Evolutionary conservation across 164 flowering plant genomes (phyloP).

Genomic region (Nymphaea thermarum): DNA sequence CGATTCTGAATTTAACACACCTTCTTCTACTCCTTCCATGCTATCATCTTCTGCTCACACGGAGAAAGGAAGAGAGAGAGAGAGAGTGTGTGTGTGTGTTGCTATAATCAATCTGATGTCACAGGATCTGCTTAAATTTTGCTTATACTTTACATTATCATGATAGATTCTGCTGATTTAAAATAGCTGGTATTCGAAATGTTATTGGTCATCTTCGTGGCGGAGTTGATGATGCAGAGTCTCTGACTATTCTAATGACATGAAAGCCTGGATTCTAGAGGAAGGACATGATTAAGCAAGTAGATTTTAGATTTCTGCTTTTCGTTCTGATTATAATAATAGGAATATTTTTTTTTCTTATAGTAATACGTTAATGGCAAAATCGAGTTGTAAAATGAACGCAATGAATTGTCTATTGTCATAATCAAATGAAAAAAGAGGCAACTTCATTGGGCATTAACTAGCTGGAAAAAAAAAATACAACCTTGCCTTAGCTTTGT

Average conservation of each 20-base stretch:
- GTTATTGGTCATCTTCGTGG: not conserved
- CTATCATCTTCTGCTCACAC: too few species aligned
- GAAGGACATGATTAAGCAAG: not conserved
- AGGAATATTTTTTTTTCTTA: not conserved
- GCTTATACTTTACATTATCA: not conserved
- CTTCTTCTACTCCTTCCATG: too few species aligned
- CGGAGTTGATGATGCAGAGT: not conserved
- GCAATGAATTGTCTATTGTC: not conserved
- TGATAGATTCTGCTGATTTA: too few species aligned
- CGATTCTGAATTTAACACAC: not conserved
- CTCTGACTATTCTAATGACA: not conserved
- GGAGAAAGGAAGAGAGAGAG: not conserved
- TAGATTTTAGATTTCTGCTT: not conserved
- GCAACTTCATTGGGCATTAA: not conserved
- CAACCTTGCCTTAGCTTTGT: not conserved
- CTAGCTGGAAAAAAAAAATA: not conserved
- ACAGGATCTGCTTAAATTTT: too few species aligned
- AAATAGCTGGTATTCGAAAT: not conserved
- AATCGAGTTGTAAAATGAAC: not conserved
- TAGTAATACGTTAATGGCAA: not conserved
- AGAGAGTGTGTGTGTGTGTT: not conserved
- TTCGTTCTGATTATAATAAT: not conserved
- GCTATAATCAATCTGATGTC: not conserved
- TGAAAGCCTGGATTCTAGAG: not conserved
- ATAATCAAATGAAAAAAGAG: not conserved